Conservation (phyloP, 1,284 basidiomycete species). For the Cystobasidium pallidum region DNA sequence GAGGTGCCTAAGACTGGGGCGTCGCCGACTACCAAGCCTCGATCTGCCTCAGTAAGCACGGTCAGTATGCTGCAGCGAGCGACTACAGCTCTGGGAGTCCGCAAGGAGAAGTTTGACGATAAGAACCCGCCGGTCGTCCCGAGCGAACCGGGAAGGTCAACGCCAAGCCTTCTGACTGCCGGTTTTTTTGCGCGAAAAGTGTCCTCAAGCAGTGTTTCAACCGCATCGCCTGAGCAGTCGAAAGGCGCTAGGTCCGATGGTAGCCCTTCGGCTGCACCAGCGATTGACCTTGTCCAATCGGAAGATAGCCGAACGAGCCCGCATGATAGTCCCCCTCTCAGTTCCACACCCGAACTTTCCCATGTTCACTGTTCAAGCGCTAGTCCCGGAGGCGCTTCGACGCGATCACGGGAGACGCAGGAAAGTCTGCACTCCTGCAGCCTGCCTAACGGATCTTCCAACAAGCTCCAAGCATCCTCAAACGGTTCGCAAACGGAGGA, state of each 20-base stretch:
- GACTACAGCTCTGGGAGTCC: constrained; percentile 77
- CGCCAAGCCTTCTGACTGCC: constrained; percentile 28
- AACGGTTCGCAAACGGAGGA: neutral
- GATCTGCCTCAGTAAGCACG: constrained; percentile 81
- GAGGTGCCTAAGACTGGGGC: constrained; percentile 5
- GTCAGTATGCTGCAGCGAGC: constrained; percentile 92
- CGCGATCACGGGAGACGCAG: constrained; percentile 50
- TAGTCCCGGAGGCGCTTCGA: constrained; percentile 46
- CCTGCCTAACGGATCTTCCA: neutral
- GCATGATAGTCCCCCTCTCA: neutral
- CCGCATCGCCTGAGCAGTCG: neutral
- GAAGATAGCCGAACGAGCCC: constrained; percentile 4
- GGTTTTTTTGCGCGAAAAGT: constrained; percentile 38
- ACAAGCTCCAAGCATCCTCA: constrained; percentile 2
- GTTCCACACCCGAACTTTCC: constrained; percentile 24
- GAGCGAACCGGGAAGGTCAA: constrained; percentile 25
- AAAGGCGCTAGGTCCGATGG: neutral
- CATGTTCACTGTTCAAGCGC: constrained; percentile 34
- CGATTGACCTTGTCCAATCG: neutral
- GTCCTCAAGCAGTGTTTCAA: constrained; percentile 27
- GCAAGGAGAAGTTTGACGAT: constrained; percentile 42
- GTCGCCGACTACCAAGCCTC: constrained; percentile 32
- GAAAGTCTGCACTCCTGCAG: constrained; percentile 45
- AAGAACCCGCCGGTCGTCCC: neutral
- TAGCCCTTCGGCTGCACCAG: neutral